Evolutionary conservation across 805 yeast species (phyloP), one percentile per base, ranked within the genome.

Genomic region (Candida maesae): DNA sequence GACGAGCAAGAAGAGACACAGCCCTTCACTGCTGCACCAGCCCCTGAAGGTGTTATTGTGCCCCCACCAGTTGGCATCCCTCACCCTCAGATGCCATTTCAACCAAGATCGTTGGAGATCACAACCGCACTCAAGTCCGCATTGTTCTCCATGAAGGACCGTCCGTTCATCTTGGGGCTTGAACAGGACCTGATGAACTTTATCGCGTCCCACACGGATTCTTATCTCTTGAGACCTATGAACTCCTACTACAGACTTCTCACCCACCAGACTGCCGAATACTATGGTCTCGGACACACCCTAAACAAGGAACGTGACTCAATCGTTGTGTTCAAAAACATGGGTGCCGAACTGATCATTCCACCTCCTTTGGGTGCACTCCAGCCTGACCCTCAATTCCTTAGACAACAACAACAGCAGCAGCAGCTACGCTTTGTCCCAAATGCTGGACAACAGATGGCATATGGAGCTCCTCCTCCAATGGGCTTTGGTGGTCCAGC

Each of bases 261-360:
- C 39, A 71, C 83, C 0, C 90, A 84, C 59, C 84, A 81, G 49
- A 63, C 82, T 26, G 85, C 89, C 5, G 82, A 78, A 28, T 81
- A 81, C 56, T 80, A 81, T 53, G 64, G 68, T 18, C 58, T 83
- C 41, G 79, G 78, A 32, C 90, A 84, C 53, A 70, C 70, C 8
- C 49, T 76, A 11, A 74, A 70, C 49, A 49, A 54, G 23, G 79
- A 73, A 44, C 79, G 78, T 9, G 64, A 65, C 37, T 70, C 78
- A 17, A 65, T 71, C 18, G 57, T 68, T 6, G 64, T 71, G 8
- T 71, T 56, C 59, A 71, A 70, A 49, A 63, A 56, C 33, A 50
- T 59, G 34, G 53, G 53, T 6, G 60, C 51, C 9, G 53, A 52
- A 26, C 39, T 40, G 2, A 28, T 20, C 1, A 36, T 36, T 6